Evolutionary conservation across 2,329 filamentous ascomycete species (phyloP).

Genomic region (Periconia digitata): DNA sequence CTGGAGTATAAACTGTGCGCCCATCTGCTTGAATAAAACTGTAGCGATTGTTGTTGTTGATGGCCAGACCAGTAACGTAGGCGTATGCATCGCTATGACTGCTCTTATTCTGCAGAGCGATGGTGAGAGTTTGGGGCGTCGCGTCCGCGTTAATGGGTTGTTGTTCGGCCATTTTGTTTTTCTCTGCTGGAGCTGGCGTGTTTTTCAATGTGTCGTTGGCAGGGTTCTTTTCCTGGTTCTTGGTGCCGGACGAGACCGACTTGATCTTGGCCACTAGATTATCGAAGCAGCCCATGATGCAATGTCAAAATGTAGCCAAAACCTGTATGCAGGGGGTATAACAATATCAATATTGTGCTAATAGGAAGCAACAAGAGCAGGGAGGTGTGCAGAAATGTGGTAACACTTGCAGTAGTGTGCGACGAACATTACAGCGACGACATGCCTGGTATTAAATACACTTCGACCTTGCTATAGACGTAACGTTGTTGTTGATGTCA

Average conservation of each 20-base stretch:
- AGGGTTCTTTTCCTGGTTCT: constrained; percentile 10
- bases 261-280: constrained; percentile 30
- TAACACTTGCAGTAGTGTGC: constrained; percentile 9
- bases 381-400: constrained; percentile 9
- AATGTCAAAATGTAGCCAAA: constrained; percentile 5
- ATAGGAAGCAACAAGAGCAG: constrained; percentile 1
- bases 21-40: constrained; percentile 69
- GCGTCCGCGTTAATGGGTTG: constrained; percentile 29
- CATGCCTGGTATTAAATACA: constrained; percentile 20
- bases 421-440: constrained; percentile 4
- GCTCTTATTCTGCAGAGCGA: constrained; percentile 68
- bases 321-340: background rate
- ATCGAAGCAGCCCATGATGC: constrained; percentile 25
- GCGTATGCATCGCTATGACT: constrained; percentile 63
- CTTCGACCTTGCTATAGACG: constrained; percentile 13
- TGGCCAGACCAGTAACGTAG: constrained; percentile 69
- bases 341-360: constrained; percentile 8
- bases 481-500: constrained; percentile 36
- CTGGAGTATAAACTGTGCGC: constrained; percentile 64
- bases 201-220: constrained; percentile 7
- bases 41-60: constrained; percentile 61
- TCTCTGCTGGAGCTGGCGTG: background rate
- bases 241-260: constrained; percentile 4
- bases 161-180: constrained; percentile 10
- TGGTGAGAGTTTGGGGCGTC: constrained; percentile 52